These are phyloP conservation scores for Phyllosticta capitalensis DNA, from an alignment of 2,329 filamentous ascomycete species.

Conservation along the genomic window DNA sequence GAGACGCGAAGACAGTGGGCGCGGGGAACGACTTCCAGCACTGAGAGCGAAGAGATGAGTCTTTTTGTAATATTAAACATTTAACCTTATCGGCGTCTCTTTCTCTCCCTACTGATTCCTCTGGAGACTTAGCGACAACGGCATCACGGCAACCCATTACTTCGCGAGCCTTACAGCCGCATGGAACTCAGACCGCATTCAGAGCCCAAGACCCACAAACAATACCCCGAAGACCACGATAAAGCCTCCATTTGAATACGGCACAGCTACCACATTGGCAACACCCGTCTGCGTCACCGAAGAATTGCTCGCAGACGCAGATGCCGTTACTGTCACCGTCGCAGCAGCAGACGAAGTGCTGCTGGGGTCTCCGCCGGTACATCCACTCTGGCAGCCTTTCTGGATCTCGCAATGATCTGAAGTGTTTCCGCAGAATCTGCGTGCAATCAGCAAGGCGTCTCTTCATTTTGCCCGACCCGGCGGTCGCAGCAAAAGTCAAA, in stretches of 20 bases:
- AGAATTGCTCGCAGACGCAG: background rate
- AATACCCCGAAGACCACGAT: background rate
- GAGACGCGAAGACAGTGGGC: background rate
- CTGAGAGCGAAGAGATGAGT: background rate
- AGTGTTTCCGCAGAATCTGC: conserved; percentile 7
- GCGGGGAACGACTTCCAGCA: background rate
- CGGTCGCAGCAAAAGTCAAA: background rate
- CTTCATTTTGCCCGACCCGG: too few relatives aligned
- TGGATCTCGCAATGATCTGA: background rate
- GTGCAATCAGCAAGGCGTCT: background rate
- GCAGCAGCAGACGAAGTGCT: background rate
- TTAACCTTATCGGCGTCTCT: background rate
- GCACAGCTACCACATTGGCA: background rate
- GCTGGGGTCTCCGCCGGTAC: background rate
- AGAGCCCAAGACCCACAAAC: background rate
- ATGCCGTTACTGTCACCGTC: background rate
- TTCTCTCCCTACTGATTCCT: too few relatives aligned
- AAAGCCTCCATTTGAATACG: background rate
- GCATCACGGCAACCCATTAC: background rate
- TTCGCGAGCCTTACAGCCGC: background rate
- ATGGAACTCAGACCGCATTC: background rate
- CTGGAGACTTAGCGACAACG: background rate
- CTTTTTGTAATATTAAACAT: background rate
- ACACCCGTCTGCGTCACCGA: background rate
- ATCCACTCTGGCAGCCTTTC: conserved; percentile 7